A percentile compares a stretch with the other conserved stretches of the same genome.
phyloP scores from a whole-genome alignment of 768 basidiomycete species.

The Naganishia vishniacii region DNA sequence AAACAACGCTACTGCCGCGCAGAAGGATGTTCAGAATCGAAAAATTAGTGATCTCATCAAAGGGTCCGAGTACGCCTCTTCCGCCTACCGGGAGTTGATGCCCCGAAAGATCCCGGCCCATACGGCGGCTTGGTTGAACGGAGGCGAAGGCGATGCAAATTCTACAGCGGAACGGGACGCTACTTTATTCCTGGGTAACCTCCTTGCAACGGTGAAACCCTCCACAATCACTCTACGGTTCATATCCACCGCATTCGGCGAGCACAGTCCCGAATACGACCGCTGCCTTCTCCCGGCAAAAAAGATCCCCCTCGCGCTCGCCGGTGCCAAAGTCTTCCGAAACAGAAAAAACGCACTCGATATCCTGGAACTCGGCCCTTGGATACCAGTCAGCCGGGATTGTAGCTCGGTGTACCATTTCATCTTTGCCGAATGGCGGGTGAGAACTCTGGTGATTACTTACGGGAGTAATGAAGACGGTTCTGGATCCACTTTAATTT shows the following conservation, averaged over 20 bases:
- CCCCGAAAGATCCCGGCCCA: background rate
- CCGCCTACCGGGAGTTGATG: conserved; percentile 1
- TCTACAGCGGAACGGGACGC: background rate
- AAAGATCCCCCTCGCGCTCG: conserved; percentile 7
- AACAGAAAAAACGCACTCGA: conserved; percentile 3
- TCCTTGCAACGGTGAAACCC: conserved; percentile 10
- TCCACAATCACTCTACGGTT: background rate
- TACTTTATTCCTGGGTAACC: background rate
- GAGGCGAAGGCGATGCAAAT: background rate
- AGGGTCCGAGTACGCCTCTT: background rate
- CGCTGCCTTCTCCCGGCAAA: conserved; percentile 4
- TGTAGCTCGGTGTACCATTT: conserved; percentile 8
- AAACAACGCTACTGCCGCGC: no score
- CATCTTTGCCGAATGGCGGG: conserved; percentile 17
- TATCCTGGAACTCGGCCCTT: conserved; percentile 15
- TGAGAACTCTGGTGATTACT: conserved; percentile 9
- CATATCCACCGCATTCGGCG: no score
- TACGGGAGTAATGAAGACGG: background rate
- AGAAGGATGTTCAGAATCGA: background rate
- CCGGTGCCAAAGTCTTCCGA: conserved; percentile 4
- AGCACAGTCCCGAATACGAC: background rate
- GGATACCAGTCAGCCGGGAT: conserved; percentile 13
- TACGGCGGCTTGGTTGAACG: background rate
- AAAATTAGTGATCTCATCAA: background rate
- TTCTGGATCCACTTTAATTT: background rate